phyloP scores from a whole-genome alignment of 2,329 filamentous ascomycete species.

The Fusarium mundagurra region DNA sequence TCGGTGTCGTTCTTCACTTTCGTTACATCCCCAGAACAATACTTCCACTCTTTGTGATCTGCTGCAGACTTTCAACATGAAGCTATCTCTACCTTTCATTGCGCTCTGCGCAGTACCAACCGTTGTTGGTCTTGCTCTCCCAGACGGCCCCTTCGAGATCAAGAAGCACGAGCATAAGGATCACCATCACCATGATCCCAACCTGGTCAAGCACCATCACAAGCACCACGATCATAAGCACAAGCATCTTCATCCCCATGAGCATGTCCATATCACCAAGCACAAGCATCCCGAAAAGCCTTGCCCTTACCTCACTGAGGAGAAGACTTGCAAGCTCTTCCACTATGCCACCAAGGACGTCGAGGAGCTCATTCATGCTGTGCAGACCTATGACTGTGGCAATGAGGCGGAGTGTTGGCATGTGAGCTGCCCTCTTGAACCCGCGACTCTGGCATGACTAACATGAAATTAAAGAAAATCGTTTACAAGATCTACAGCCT shows the following conservation, averaged over 20 bases:
- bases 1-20: not conserved
- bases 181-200: constrained; percentile 12
- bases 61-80: constrained; percentile 31
- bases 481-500: constrained; percentile 39
- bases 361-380: constrained; percentile 35
- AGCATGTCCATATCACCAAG: constrained; percentile 19
- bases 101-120: constrained; percentile 35
- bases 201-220: constrained; percentile 7
- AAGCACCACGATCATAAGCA: constrained; percentile 27
- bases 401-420: constrained; percentile 41
- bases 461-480: constrained; percentile 28
- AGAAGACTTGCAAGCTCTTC: constrained; percentile 38
- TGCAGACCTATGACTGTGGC: constrained; percentile 28
- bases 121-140: constrained; percentile 6
- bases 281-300: constrained; percentile 29
- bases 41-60: not conserved
- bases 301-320: constrained; percentile 34
- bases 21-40: not conserved
- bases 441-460: not conserved
- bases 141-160: not conserved
- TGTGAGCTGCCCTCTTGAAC: constrained; percentile 5
- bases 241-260: constrained; percentile 25
- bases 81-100: constrained; percentile 31
- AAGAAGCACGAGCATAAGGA: constrained; percentile 7
- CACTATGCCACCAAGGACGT: constrained; percentile 36